Evolutionary conservation across 1,284 basidiomycete genomes (phyloP), one percentile per base, ranked within the genome.

Genomic region (Puccinia triticina): DNA sequence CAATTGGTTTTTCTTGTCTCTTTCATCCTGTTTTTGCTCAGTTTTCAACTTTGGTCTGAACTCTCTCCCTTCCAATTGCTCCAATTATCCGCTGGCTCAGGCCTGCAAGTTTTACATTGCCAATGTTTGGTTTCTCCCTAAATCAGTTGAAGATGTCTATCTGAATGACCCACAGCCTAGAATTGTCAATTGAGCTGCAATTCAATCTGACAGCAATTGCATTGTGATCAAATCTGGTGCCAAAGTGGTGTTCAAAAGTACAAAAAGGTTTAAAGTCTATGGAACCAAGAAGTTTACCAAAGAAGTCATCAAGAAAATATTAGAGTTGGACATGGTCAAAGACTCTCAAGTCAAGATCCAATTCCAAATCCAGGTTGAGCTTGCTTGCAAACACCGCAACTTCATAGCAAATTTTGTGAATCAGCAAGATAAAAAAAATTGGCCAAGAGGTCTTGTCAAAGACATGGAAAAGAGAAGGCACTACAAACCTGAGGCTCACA

Each of bases 311-410:
- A 90, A 90, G 83, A 93, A 94, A 90, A 90, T 32, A 2, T 61
- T n/a, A 64, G 79, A 59, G 5, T 82, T 55, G 34, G 29, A 66
- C 23, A 26, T 59, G 1, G 86, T 95, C 93, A 89, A 91, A 80
- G 50, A 71, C 75, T 98, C 96, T 90, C 94, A 97, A 86, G 94
- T 96, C 86, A 96, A 99, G 88, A 94, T 99, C 84, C 93, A 95
- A 76, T 98, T 99, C 90, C 93, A 95, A 76, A 98, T 99, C 90
- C 96, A 98, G 88, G 95, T 98, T 83, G 97, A 99, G 88, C 91
- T 99, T 14, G 94, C 96, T 66, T 98, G 96, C 87, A 96, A 98
- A 87, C 96, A 98, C 86, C 92, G 96, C 84, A 96, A 99, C 85
- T 99, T 99, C 88, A 98, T 99, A 88, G 94, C 93, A 83, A n/a